Evolutionary conservation across 495 filamentous ascomycete species (phyloP).

Genomic region (Annulohypoxylon moriforme): DNA sequence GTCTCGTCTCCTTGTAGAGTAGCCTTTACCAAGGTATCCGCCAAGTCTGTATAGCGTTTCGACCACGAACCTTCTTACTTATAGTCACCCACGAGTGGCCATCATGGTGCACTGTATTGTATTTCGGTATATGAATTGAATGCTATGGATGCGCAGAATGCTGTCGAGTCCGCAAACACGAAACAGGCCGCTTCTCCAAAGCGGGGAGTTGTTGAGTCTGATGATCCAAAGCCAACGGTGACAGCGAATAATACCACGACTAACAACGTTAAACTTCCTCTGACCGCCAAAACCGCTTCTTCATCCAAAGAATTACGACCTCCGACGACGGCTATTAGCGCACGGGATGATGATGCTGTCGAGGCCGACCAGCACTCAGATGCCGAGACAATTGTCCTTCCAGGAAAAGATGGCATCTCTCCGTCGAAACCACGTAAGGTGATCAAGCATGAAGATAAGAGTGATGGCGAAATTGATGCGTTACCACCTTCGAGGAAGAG

Average conservation of each 20-base stretch:
- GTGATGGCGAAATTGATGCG: constrained; percentile 60
- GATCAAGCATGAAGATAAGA: constrained; percentile 76
- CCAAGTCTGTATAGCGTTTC: constrained; percentile 26
- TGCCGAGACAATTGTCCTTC: constrained; percentile 82
- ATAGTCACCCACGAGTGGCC: constrained; percentile 56
- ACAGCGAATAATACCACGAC: constrained; percentile 43
- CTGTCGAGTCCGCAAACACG: constrained; percentile 66
- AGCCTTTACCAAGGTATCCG: constrained; percentile 18
- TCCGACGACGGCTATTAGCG: constrained; percentile 26
- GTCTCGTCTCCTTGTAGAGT: constrained; percentile 27
- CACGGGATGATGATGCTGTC: constrained; percentile 56
- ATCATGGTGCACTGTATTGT: constrained; percentile 65
- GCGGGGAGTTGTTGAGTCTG: constrained; percentile 57
- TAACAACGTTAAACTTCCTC: constrained; percentile 36
- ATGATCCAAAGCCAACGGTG: constrained; percentile 53
- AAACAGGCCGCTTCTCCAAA: constrained; percentile 64
- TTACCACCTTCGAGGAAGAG: constrained; percentile 51
- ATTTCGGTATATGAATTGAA: constrained; percentile 60
- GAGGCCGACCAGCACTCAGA: constrained; percentile 74
- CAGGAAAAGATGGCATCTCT: constrained; percentile 76
- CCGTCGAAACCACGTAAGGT: constrained; percentile 74
- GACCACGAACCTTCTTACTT: constrained; percentile 29
- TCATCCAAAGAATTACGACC: constrained; percentile 31
- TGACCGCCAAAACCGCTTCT: constrained; percentile 27
- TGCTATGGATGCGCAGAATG: constrained; percentile 71